Evolutionary conservation across 352 stramenopile species (phyloP).

Genomic region (Aphanomyces cochlioides): DNA sequence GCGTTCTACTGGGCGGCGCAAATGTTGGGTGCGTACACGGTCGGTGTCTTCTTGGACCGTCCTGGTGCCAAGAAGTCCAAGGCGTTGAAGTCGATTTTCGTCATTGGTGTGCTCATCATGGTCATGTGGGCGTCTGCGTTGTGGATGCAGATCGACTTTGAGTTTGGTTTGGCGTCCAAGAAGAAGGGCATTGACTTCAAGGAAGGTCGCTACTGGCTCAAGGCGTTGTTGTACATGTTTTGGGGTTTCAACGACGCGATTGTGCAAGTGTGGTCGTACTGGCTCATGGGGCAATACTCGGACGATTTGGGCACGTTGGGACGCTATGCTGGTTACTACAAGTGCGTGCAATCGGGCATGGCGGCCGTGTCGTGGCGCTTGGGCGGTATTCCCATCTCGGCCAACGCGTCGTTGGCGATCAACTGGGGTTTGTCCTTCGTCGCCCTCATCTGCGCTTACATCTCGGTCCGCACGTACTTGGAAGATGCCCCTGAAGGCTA

Average conservation of each 20-base stretch:
- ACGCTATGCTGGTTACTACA: constrained; percentile 65
- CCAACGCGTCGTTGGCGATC: constrained; percentile 36
- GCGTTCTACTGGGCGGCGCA: constrained; percentile 47
- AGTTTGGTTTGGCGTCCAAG: constrained; percentile 38
- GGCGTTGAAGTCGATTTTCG: constrained; percentile 26
- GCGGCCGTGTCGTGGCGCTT: constrained; percentile 42
- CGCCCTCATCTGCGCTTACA: background rate
- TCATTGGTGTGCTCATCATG: constrained; percentile 35
- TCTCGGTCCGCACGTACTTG: background rate
- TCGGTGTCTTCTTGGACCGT: constrained; percentile 37
- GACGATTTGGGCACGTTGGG: constrained; percentile 40
- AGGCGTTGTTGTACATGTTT: constrained; percentile 55
- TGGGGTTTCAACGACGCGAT: constrained; percentile 72
- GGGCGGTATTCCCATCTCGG: constrained; percentile 33
- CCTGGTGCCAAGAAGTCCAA: constrained; percentile 11
- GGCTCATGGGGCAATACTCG: constrained; percentile 59
- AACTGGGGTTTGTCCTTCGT: constrained; percentile 41
- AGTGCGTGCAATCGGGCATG: constrained; percentile 51
- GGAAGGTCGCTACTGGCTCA: constrained; percentile 27
- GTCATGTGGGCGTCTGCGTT: constrained; percentile 43
- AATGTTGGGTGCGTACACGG: constrained; percentile 39
- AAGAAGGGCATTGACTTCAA: constrained; percentile 2
- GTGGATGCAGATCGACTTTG: constrained; percentile 37
- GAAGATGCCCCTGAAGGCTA: background rate
- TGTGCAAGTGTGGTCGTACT: constrained; percentile 78